Evolutionary conservation across 495 filamentous ascomycete species (phyloP).

Genomic region (Hyphodiscus hymeniophilus): DNA sequence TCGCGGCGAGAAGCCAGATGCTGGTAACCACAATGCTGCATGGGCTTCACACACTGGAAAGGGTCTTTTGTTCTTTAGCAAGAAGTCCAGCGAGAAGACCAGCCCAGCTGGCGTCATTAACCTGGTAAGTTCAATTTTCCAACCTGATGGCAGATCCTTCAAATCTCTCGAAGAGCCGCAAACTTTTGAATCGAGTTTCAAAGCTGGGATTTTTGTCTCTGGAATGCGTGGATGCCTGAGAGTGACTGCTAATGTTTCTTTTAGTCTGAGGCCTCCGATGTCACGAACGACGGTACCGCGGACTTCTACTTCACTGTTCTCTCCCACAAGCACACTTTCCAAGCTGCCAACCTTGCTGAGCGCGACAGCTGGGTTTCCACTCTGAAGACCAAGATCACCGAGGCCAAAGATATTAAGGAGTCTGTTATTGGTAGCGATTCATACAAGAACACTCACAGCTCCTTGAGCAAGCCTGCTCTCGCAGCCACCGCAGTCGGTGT

Average conservation of each 20-base stretch:
- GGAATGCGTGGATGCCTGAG: no score
- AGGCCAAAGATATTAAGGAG: slow-evolving; percentile 67
- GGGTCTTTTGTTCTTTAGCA: slow-evolving; percentile 88
- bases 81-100: slow-evolving; percentile 68
- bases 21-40: slow-evolving; percentile 70
- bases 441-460: slow-evolving; percentile 72
- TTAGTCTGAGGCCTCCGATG: slow-evolving; percentile 71
- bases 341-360: slow-evolving; percentile 62
- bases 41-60: slow-evolving; percentile 93
- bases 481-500: slow-evolving; percentile 30
- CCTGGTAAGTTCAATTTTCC: slow-evolving; percentile 48
- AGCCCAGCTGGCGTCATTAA: slow-evolving; percentile 76
- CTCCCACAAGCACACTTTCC: slow-evolving; percentile 86
- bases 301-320: slow-evolving; percentile 80
- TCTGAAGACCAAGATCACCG: slow-evolving; percentile 64
- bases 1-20: slow-evolving; percentile 70
- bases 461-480: slow-evolving; percentile 52
- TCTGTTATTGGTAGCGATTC: slow-evolving; percentile 60
- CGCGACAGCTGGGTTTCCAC: slow-evolving; percentile 85
- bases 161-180: no score
- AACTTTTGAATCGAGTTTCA: no score
- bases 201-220: no score
- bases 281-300: slow-evolving; percentile 59
- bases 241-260: no score
- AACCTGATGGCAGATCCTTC: not conserved